These are phyloP conservation scores for Grifola frondosa DNA, from an alignment of 1,284 basidiomycete species.

Conservation along the genomic window DNA sequence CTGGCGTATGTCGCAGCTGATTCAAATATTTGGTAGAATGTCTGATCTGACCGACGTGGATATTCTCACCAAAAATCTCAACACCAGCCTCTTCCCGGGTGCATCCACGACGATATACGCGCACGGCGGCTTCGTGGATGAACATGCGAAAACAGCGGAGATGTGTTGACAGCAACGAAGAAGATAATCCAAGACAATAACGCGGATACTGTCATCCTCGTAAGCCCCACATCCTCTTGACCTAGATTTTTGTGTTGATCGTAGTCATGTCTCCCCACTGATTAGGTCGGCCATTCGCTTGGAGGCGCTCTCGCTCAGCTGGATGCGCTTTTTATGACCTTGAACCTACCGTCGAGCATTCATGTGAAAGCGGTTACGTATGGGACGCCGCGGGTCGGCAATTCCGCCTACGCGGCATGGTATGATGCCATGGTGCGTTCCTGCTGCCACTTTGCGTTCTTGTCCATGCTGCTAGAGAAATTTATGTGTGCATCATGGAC, in stretches of 20 bases:
- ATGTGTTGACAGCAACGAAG: conserved; percentile 38
- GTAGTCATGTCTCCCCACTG: neutral
- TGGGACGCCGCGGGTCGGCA: conserved; percentile 41
- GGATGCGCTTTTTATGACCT: conserved; percentile 36
- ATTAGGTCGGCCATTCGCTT: conserved; percentile 38
- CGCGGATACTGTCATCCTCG: conserved; percentile 37
- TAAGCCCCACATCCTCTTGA: conserved; percentile 15
- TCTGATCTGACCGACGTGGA: conserved; percentile 50
- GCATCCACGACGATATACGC: conserved; percentile 39
- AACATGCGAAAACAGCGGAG: conserved; percentile 42
- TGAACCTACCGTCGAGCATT: conserved; percentile 37
- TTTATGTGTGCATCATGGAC: too few species aligned
- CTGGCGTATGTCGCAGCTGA: too few species aligned
- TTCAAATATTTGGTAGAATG: conserved; percentile 25
- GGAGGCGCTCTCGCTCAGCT: conserved; percentile 42
- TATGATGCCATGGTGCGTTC: conserved; percentile 30
- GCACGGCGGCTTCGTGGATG: conserved; percentile 49
- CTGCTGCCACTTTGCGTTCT: neutral
- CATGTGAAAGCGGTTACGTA: conserved; percentile 38
- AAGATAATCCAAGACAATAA: conserved; percentile 33
- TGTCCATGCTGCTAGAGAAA: too few species aligned
- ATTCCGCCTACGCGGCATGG: conserved; percentile 30
- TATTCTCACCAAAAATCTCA: conserved; percentile 31
- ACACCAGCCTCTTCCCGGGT: conserved; percentile 49
- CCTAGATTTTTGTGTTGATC: neutral